Conservation (phyloP, 345 rosid species). For the Brassica juncea region DNA sequence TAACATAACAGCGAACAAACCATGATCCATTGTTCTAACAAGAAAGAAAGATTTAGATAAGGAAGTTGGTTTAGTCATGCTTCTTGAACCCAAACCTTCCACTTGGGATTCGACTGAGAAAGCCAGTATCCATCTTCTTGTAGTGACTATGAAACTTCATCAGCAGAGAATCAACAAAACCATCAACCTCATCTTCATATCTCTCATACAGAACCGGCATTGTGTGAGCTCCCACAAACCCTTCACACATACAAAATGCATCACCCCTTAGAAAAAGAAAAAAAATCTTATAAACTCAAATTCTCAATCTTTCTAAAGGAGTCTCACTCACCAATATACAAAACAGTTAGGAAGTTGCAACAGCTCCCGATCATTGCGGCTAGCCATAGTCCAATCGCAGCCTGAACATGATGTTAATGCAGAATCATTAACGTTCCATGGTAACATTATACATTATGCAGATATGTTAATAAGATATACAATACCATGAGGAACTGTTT, state of each 20-base stretch:
- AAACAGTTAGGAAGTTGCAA: slow-evolving; percentile 86
- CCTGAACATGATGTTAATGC: slow-evolving; percentile 46
- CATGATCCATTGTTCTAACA: slow-evolving; percentile 27
- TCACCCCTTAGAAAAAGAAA: background rate
- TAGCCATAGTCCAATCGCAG: slow-evolving; percentile 60
- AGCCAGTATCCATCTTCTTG: slow-evolving; percentile 58
- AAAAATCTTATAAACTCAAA: background rate
- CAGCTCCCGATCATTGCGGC: slow-evolving; percentile 93
- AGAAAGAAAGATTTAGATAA: background rate
- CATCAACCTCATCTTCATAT: slow-evolving; percentile 78
- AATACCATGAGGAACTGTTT: slow-evolving; percentile 75
- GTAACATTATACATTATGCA: background rate
- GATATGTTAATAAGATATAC: slow-evolving; percentile 12
- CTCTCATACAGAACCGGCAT: slow-evolving; percentile 87
- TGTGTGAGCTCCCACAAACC: slow-evolving; percentile 91
- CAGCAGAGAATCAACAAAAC: slow-evolving; percentile 50
- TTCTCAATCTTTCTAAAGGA: background rate
- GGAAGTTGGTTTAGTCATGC: slow-evolving; percentile 42
- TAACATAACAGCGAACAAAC: background rate
- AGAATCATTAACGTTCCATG: background rate
- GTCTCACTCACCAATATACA: slow-evolving; percentile 72
- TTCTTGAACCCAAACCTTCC: slow-evolving; percentile 69
- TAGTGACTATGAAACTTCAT: slow-evolving; percentile 65
- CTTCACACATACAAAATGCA: slow-evolving; percentile 40
- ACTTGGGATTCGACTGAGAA: slow-evolving; percentile 75